These are phyloP conservation scores for Metschnikowia henanensis DNA, from an alignment of 805 yeast genomes.

Conservation along the genomic window DNA sequence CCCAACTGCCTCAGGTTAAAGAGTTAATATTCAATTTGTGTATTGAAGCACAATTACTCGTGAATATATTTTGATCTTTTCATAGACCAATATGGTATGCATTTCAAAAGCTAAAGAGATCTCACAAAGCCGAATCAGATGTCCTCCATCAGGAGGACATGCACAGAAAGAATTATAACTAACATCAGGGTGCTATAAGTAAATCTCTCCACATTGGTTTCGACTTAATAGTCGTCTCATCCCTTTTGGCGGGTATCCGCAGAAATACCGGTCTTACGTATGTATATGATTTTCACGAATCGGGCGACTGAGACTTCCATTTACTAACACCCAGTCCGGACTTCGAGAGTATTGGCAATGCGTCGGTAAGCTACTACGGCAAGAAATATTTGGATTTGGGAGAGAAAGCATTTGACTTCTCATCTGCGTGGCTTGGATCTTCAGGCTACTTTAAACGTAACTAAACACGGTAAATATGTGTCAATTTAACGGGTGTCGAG, in stretches of 20 bases:
- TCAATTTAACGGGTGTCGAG: slow-evolving; percentile 7
- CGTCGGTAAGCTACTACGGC: slow-evolving; percentile 51
- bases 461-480: slow-evolving; percentile 21
- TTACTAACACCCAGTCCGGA: slow-evolving; percentile 39
- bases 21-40: background rate
- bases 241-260: slow-evolving; percentile 50
- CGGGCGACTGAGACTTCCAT: slow-evolving; percentile 10
- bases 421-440: slow-evolving; percentile 66
- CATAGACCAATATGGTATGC: too few relatives aligned
- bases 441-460: slow-evolving; percentile 73
- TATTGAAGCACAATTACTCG: too few relatives aligned
- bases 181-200: slow-evolving; percentile 19
- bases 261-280: slow-evolving; percentile 64
- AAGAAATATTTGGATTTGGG: slow-evolving; percentile 77
- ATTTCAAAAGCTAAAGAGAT: background rate
- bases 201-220: slow-evolving; percentile 56
- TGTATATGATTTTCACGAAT: slow-evolving; percentile 3
- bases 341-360: slow-evolving; percentile 42
- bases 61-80: too few relatives aligned
- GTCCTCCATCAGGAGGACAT: too few relatives aligned
- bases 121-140: too few relatives aligned
- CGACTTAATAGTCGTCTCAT: slow-evolving; percentile 63
- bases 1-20: background rate
- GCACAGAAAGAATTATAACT: background rate
- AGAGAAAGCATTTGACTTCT: slow-evolving; percentile 76